Evolutionary conservation across 2,329 filamentous ascomycete genomes (phyloP), one percentile per base, ranked within the genome.

Genomic region (Talaromyces funiculosus): DNA sequence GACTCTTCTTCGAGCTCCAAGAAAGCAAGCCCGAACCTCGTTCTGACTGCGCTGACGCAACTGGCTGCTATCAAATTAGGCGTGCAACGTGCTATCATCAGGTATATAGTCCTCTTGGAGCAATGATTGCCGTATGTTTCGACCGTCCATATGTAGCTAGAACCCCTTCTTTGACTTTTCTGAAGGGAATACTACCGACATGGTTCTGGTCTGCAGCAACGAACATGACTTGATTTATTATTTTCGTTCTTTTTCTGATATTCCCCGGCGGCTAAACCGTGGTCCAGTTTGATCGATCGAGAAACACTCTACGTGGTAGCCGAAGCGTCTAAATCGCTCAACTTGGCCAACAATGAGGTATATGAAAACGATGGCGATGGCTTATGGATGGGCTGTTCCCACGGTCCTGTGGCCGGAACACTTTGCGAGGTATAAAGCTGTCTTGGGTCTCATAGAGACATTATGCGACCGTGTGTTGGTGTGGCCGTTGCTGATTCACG

Each of bases 271-370:
- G 42, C 42, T 45, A 45, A 45, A 45, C 12, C 42, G 42, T 45
- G 42, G 29, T 29, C 7, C 57, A 77, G 72, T 57, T 64, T 80
- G 56, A 78, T 81, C 61, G 78, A 79, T 64, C 67, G 71, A 8
- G 69, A 75, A 18, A 76, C 70, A 33, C 76, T 78, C 49, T 80
- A 80, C 62, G 75, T 80, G 35, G 69, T 80, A 37, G 77, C 76
- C 35, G 78, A 80, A 65, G 73, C 75, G 22, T 78, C 77, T 2
- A 72, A 72, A 61, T 77, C 74, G 3, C 66, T 77, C 2, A 68
- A 70, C 59, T 68, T 79, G 4, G 68, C 70, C 20, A 66, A 77
- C 53, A 69, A 67, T 35, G 47, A 59, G 4, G 62, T 66, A 4
- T 68, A 67, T 35, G 71, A 73, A 14, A 65, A 71, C 18, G 64